phyloP scores from a whole-genome alignment of 768 basidiomycete genomes.

The Suillus tomentosus region DNA sequence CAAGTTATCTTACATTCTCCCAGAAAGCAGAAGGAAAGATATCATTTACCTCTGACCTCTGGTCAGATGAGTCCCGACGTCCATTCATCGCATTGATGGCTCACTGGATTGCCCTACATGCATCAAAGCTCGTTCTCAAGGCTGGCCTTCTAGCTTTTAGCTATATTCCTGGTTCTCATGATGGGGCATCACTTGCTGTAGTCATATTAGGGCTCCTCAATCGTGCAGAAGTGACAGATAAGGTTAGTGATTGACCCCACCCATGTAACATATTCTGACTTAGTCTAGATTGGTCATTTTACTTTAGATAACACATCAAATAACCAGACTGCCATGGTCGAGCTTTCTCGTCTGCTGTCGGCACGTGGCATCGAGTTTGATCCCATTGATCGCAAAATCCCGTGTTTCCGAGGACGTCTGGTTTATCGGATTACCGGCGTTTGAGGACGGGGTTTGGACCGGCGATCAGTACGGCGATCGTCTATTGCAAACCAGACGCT shows the following conservation, averaged over 20 bases:
- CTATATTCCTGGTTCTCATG: conserved; percentile 15
- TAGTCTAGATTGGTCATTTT: too few species aligned
- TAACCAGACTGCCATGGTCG: too few species aligned
- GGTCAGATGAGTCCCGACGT: conserved; percentile 30
- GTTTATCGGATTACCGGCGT: too few species aligned
- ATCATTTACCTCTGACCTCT: conserved; percentile 37
- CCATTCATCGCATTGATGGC: conserved; percentile 36
- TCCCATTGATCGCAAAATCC: conserved; percentile 12
- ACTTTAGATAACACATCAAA: too few species aligned
- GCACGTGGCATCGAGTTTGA: conserved; percentile 15
- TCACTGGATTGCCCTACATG: conserved; percentile 26
- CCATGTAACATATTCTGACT: conserved; percentile 7
- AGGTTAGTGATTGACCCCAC: conserved; percentile 1
- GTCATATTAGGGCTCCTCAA: background rate
- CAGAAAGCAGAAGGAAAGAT: conserved; percentile 10
- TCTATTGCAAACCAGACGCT: too few species aligned
- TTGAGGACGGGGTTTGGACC: too few species aligned
- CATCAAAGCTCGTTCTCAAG: background rate
- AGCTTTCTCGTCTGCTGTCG: background rate
- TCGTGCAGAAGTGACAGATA: background rate
- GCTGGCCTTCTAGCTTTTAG: conserved; percentile 21
- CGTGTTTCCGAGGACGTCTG: too few species aligned
- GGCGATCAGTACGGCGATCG: too few species aligned
- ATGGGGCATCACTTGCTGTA: background rate
- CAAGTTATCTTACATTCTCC: background rate